phyloP scores from a whole-genome alignment of 192 early-diverging fungal species.

The Backusella tuberculispora region DNA sequence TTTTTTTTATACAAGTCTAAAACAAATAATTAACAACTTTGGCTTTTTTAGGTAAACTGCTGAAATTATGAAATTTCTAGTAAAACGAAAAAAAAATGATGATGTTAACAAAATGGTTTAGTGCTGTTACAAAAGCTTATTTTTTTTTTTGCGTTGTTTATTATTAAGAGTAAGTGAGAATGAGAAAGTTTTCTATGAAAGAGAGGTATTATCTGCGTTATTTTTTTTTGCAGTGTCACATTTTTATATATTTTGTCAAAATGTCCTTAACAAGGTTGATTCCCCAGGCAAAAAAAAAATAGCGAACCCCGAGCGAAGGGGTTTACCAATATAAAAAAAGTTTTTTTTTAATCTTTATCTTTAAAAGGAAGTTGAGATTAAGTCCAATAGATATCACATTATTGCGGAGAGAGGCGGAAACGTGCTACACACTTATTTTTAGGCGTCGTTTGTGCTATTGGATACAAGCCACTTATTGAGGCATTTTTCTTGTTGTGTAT shows the following conservation, averaged over 20 bases:
- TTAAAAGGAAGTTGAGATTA: conserved; percentile 15
- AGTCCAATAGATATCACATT: conserved; percentile 13
- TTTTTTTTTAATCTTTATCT: conserved; percentile 13
- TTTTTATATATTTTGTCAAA: background rate
- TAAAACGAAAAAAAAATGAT: conserved; percentile 4
- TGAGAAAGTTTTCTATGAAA: background rate
- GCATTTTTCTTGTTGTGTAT: conserved; percentile 18
- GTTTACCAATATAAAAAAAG: background rate
- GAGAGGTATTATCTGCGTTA: background rate
- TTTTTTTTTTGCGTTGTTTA: background rate
- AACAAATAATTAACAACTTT: background rate
- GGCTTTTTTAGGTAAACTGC: conserved; percentile 3
- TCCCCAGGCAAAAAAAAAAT: background rate
- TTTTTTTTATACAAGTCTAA: background rate
- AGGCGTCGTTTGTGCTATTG: conserved; percentile 24
- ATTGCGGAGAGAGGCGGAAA: conserved; percentile 15
- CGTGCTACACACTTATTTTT: conserved; percentile 9
- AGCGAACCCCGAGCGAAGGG: background rate
- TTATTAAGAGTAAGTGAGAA: background rate
- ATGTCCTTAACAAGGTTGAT: background rate
- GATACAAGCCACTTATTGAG: conserved; percentile 23
- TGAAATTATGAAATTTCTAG: background rate
- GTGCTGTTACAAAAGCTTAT: background rate
- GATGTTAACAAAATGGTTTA: conserved; percentile 11
- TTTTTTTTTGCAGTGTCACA: background rate